These are phyloP conservation scores for Tetracentron sinense DNA, from an alignment of 164 flowering plant species.

Conservation along the genomic window DNA sequence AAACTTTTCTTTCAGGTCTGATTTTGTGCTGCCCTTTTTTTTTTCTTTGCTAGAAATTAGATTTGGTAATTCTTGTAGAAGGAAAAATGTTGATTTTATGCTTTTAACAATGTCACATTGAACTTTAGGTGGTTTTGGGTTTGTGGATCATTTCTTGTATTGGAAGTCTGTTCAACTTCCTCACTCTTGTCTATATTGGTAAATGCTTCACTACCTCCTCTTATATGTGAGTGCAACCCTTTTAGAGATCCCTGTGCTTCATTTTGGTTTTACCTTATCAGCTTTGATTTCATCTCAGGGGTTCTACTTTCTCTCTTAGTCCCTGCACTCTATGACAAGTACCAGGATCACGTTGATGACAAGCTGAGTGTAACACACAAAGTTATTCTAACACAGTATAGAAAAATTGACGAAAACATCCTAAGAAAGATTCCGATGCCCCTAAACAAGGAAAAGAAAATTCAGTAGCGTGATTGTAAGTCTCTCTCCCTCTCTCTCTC, in stretches of 20 bases:
- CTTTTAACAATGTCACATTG: background rate
- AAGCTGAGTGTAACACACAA: conserved; percentile 37
- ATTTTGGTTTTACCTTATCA: background rate
- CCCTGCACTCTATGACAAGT: conserved; percentile 69
- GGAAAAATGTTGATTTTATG: background rate
- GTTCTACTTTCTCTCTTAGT: conserved; percentile 59
- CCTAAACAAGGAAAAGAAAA: conserved; percentile 48
- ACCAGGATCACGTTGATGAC: conserved; percentile 63
- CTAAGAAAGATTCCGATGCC: conserved; percentile 43
- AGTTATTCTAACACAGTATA: conserved; percentile 38
- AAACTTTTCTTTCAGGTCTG: conserved; percentile 57
- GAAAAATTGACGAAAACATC: conserved; percentile 48
- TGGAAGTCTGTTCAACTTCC: conserved; percentile 73
- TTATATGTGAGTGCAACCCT: background rate
- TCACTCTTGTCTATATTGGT: conserved; percentile 77
- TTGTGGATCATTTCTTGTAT: conserved; percentile 63
- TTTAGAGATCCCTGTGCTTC: background rate
- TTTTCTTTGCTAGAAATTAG: background rate
- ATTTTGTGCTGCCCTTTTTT: conserved; percentile 4
- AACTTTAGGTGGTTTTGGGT: conserved; percentile 48
- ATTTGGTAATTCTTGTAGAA: background rate
- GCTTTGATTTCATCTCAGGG: conserved; percentile 38
- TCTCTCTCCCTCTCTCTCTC: conserved; percentile 21
- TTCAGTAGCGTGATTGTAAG: conserved; percentile 34
- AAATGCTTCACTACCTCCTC: conserved; percentile 20